Conservation (phyloP, 352 stramenopile species). For the Thraustochytrium sp. region DNA sequence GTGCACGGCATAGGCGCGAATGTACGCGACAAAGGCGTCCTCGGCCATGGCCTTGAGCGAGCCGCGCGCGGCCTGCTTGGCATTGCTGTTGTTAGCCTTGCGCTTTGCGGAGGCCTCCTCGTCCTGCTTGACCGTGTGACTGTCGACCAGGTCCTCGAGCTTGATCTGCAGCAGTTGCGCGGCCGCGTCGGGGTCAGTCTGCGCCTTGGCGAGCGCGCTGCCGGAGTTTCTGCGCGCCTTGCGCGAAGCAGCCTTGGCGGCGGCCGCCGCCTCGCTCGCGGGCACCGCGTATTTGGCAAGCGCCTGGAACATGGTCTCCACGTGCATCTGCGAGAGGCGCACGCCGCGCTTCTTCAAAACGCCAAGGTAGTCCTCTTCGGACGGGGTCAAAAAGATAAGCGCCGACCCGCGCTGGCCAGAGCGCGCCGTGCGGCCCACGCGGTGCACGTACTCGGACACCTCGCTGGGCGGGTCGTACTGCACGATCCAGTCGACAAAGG, state of each 20-base stretch:
- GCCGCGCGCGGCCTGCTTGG: background rate
- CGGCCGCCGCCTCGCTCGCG: slow-evolving; percentile 38
- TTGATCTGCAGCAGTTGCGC: slow-evolving; percentile 26
- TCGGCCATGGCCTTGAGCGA: slow-evolving; percentile 71
- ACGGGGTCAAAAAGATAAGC: slow-evolving; percentile 93
- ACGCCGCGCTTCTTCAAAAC: slow-evolving; percentile 80
- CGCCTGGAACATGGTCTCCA: slow-evolving; percentile 51
- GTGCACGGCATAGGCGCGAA: slow-evolving; percentile 85
- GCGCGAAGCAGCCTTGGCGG: background rate
- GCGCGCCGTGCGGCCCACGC: slow-evolving; percentile 71
- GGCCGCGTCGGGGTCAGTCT: slow-evolving; percentile 55
- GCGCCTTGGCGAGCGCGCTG: slow-evolving; percentile 58
- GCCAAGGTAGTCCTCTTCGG: slow-evolving; percentile 86
- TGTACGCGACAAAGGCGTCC: slow-evolving; percentile 82
- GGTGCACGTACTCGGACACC: slow-evolving; percentile 73
- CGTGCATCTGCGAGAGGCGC: slow-evolving; percentile 60
- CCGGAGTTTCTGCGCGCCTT: slow-evolving; percentile 60
- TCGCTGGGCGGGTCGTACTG: slow-evolving; percentile 84
- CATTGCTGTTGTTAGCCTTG: background rate
- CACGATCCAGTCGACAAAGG: slow-evolving; percentile 79
- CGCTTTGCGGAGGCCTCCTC: background rate
- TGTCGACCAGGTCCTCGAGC: slow-evolving; percentile 1
- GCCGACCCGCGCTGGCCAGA: slow-evolving; percentile 75
- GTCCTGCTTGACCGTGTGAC: slow-evolving; percentile 15
- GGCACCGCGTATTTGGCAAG: slow-evolving; percentile 30